Percentiles rank a stretch among this genome's conserved stretches.
Evolutionary conservation across 78 protist species (phyloP).

Genomic region (Cavenderia fasciculata): DNA sequence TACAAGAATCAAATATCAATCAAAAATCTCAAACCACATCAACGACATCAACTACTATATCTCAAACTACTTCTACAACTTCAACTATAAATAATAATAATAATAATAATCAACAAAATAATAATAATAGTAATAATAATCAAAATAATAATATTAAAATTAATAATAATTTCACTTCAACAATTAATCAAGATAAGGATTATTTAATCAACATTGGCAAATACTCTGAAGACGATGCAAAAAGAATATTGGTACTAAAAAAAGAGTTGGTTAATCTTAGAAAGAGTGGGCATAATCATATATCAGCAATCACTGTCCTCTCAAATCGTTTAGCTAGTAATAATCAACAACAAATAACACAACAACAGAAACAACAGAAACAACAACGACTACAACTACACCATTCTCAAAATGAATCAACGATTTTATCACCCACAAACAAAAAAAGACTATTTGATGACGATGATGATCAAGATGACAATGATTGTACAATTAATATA

Average conservation of each 20-base stretch:
- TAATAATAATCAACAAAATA: too few species aligned
- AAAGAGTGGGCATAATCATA: slow-evolving; percentile 13
- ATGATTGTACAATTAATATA: neutral
- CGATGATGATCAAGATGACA: neutral
- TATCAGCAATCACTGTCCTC: slow-evolving; percentile 3
- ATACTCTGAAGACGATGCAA: slow-evolving; percentile 23
- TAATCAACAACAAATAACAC: neutral
- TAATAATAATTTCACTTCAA: neutral
- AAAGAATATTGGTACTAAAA: slow-evolving; percentile 9
- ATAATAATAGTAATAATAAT: neutral
- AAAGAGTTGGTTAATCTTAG: slow-evolving; percentile 17
- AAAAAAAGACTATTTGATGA: slow-evolving; percentile 28
- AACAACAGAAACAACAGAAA: neutral
- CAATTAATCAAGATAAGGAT: neutral
- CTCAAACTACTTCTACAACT: neutral
- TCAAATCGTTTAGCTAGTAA: neutral
- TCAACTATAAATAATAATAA: neutral
- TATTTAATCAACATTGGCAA: neutral
- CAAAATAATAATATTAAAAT: neutral
- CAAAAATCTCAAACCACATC: neutral
- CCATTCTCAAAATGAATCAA: neutral
- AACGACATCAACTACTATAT: neutral
- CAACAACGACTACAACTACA: neutral
- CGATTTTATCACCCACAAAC: neutral
- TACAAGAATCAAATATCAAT: neutral